Base-by-base conservation (phyloP, 768 basidiomycete genomes). In the Mycena olivaceomarginata region DNA sequence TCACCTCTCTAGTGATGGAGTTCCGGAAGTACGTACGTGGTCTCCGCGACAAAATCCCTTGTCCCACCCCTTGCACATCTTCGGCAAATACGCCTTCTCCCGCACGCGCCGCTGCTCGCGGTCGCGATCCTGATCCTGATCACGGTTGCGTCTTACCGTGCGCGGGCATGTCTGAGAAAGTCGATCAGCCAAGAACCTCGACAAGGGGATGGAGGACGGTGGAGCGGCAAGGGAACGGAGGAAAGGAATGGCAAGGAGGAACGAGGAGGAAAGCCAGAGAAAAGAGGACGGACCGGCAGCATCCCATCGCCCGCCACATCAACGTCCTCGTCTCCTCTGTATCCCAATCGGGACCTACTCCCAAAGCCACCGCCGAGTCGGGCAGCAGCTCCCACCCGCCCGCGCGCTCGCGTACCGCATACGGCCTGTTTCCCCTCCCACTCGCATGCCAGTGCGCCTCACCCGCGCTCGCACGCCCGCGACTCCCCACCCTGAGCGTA, bases 21-120 rank as follows among this genome's bases (percentile, higher is more conserved):
- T 25, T 25, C 25, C 25, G 25, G 25, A 31, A 31, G 31, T 31
- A 31, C 31, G 31, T 31, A 31, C 31, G 31, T 31, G 31, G 31
- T 31, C 31, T 31, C 31, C 31, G 31, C 31, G 31, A 31, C 31
- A 31, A 31, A 31, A 31, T 31, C 31, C 31, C 31, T 31, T 31
- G 31, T 4, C 31, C 39, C 62, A 63, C 62, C 62, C 39, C 39
- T 41, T 40, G 39, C 62, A 13, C 62, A 63, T 63, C 62, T 63
- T 40, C 39, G 62, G 62, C 40, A 39, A 39, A 8, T 13, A 63
- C 16, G 40, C 41, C 62, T 41, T 39, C 39, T 63, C 62, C 62
- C 2, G 25, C 62, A 25, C 62, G 39, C 16, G 39, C 16, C n/a
- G 16, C 16, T n/a, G 53, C 53, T 46, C 45, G 45, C 16, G 45